Percentiles rank a stretch among this genome's conserved stretches.
phyloP scores from a whole-genome alignment of 2,329 filamentous ascomycete genomes.

The Exophiala calicioides region DNA sequence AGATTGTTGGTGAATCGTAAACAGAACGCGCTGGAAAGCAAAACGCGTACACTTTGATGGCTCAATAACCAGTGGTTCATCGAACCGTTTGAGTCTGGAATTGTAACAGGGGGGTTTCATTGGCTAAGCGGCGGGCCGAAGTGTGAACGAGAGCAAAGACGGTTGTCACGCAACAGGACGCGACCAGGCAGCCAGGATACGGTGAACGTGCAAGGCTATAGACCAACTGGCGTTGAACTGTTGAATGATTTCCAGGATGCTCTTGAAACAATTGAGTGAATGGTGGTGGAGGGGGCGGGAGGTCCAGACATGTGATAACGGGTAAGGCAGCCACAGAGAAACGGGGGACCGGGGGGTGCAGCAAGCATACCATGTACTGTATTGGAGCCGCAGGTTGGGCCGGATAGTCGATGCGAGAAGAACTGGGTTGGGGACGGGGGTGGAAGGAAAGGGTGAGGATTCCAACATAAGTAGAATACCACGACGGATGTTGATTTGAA shows the following conservation, averaged over 20 bases:
- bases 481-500: constrained; percentile 23
- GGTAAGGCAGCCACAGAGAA: constrained; percentile 21
- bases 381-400: constrained; percentile 21
- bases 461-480: constrained; percentile 18
- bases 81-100: background rate
- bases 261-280: constrained; percentile 15
- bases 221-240: constrained; percentile 5
- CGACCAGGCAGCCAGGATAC: constrained; percentile 14
- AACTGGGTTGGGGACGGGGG: constrained; percentile 17
- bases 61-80: constrained; percentile 1
- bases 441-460: constrained; percentile 10
- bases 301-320: constrained; percentile 22
- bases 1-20: constrained; percentile 5
- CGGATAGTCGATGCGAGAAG: constrained; percentile 10
- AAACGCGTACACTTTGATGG: constrained; percentile 8
- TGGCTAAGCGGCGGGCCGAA: constrained; percentile 3
- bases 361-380: constrained; percentile 29
- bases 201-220: constrained; percentile 17
- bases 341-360: constrained; percentile 9
- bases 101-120: constrained; percentile 8
- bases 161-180: constrained; percentile 8
- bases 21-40: background rate
- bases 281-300: constrained; percentile 18
- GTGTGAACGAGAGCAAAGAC: background rate
- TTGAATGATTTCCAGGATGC: constrained; percentile 9